A percentile compares a stretch with the other conserved stretches of the same genome.
Evolutionary conservation across 371 early-diverging fungal genomes (phyloP).

Genomic region (Quaeritorhiza haematococci): DNA sequence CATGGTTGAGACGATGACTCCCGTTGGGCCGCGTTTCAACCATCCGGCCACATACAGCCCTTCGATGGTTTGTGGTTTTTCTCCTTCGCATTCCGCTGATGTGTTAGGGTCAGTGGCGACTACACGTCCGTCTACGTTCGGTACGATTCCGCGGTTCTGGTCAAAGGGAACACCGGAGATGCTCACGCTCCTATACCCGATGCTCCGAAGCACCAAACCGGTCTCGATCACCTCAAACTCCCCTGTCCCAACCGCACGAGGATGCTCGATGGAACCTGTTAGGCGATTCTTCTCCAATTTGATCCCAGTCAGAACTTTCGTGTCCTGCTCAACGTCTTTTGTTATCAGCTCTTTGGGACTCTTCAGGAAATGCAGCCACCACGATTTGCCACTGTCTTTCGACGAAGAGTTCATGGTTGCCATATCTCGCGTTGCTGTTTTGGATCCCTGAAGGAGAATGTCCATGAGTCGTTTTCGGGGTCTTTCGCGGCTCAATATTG

Average conservation of each 20-base stretch:
- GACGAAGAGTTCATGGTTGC: neutral
- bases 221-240: conserved; percentile 46
- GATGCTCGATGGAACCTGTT: conserved; percentile 50
- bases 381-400: conserved; percentile 62
- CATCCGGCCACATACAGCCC: conserved; percentile 82
- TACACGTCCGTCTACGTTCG: conserved; percentile 74
- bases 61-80: neutral
- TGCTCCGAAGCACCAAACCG: conserved; percentile 71
- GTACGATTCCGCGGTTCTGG: conserved; percentile 55
- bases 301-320: conserved; percentile 33
- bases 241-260: conserved; percentile 54
- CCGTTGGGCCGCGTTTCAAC: conserved; percentile 90
- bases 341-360: conserved; percentile 59
- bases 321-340: conserved; percentile 4
- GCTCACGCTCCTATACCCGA: conserved; percentile 80
- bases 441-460: conserved; percentile 49
- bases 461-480: conserved; percentile 74
- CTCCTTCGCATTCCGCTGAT: neutral
- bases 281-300: conserved; percentile 66
- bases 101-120: conserved; percentile 31
- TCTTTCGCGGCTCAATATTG: conserved; percentile 48
- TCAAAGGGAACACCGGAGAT: conserved; percentile 76
- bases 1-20: conserved; percentile 94
- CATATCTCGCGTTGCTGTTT: neutral
- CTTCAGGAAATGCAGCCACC: conserved; percentile 67